Base-by-base conservation (phyloP, 2,329 filamentous ascomycete species). In the Aspergillus neoniger region DNA sequence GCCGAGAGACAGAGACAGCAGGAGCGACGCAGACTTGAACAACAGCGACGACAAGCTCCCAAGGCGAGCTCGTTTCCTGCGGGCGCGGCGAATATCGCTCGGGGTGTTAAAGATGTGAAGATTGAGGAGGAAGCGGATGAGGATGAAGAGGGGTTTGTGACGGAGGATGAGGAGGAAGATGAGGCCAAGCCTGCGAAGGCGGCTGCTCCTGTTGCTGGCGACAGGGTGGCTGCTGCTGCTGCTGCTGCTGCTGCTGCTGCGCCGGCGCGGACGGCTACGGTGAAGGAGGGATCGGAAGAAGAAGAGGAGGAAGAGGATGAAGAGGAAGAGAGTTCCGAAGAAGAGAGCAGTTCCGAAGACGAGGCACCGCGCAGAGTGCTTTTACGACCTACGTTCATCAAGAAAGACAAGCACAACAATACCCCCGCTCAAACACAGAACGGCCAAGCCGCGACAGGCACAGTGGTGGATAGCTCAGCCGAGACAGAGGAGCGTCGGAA, bases 311-410 rank as follows among this genome's bases (percentile, higher is more conserved):
- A 78, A 30, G 78, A 84, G 59, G 86, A 79, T 7, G 70, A 72
- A 47, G 77, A 77, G 36, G 76, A 78, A 47, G 79, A 79, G 48
- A 77, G 74, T 50, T 78, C 81, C 3, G 84, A 85, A 50, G 87
- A 83, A 60, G 78, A 79, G 55, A 82, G 77, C 53, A 82, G 79
- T 50, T 83, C 81, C 15, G 85, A 86, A 69, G 85, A 87, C 5
- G 85, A 87, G 68, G 79, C 78, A 5, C 83, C 83, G 0, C 80
- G 79, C 62, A 81, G 83, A 55, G 81, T 81, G 64, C 80, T 88
- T 41, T 75, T 88, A 48, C 82, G 87, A n/a, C 87, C 87, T 28
- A 88, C 86, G 3, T 90, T 90, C 69, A 82, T 89, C 55, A 87
- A 85, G 55, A 89, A 89, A 68, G 81, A 81, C 30, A 81, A 87